Base-by-base conservation (phyloP, 192 early-diverging fungal species). In the Haplosporangium gracile region DNA sequence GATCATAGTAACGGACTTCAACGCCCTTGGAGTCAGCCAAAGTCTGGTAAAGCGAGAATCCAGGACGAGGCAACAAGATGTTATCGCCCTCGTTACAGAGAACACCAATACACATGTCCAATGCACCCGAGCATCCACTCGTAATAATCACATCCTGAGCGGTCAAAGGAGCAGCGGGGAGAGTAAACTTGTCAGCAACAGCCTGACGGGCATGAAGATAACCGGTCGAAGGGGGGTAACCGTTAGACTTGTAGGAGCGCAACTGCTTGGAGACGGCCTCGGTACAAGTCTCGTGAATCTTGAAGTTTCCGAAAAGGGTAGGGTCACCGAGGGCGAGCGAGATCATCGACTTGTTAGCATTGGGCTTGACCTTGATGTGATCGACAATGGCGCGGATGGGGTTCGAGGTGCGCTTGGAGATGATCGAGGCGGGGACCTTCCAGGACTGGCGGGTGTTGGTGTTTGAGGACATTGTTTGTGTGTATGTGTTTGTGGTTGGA, bases 251-350 rank as follows among this genome's bases (percentile, higher is more conserved):
- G 89, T 90, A 95, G n/a, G 90, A 91, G 43, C 93, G 74, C 43
- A 96, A 81, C 34, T 95, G 90, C 53, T 92, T 90, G 32, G 92
- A 88, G 40, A 98, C 93, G n/a, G 95, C 93, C 22, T 96, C 93
- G 76, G 93, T 93, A 60, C 89, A 90, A 40, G 82, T 91, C 13
- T 92, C 83, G 83, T 95, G 91, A 34, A 95, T 90, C 81, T 97
- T 96, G 89, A 98, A 95, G 90, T 98, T 98, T 45, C 97, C 97
- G 92, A 96, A 97, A 51, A 94, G 91, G 8, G 97, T 97, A 20
- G 97, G 97, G 87, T 98, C 97, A 70, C 97, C 93, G 40, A 94
- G 88, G 22, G 94, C 92, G 43, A 94, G 90, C 55, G 93, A 93
- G 77, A 96, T 95, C 75, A 95, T 89, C 70, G 88, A 88, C 88